Evolutionary conservation across 177 flowering plant genomes (phyloP), one percentile per base, ranked within the genome.

Genomic region (Telopea speciosissima): DNA sequence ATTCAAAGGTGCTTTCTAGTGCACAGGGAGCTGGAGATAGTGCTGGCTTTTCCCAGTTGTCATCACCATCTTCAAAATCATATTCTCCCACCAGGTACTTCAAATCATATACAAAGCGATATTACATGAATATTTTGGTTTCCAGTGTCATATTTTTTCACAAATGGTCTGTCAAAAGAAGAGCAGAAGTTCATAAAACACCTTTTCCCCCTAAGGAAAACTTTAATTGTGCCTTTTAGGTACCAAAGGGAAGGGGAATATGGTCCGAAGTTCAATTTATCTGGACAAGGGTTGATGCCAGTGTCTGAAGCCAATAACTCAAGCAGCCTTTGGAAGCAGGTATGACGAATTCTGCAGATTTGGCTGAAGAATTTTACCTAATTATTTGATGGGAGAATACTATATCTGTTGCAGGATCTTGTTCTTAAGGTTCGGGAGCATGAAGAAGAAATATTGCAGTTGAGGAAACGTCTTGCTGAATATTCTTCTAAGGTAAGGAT

Each of bases 371-470:
- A 63, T 65, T 31, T 40, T 14, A 40, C 24, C 16, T 19, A 45
- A 17, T 44, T 40, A 45, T 44, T 65, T 66, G 24, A 61, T 26
- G 42, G 58, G 42, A 45, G 36, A 44, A 42, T 42, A 10, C 56
- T 71, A 42, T 67, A 66, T 73, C 12, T 77, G 9, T n/a, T 71
- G n/a, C 79, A 89, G 94, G 93, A 87, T 75, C 80, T 92, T 72
- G 65, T 74, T 83, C 72, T 78, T 65, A 89, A 89, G 80, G 74
- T 85, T 73, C 87, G 78, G 78, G 95, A 89, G 49, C 88, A 84
- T 63, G 98, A 96, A 73, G 92, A 93, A 73, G 99, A 96, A 78
- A 89, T 90, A 79, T 45, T 75, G 76, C 93, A 80, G 79, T 76
- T 91, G 69, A 80, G 86, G 68, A 96, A 83, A 73, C 93, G 90